These are phyloP conservation scores for Heliamphora pulchella DNA, from an alignment of 179 eudicot species.

Conservation along the genomic window DNA sequence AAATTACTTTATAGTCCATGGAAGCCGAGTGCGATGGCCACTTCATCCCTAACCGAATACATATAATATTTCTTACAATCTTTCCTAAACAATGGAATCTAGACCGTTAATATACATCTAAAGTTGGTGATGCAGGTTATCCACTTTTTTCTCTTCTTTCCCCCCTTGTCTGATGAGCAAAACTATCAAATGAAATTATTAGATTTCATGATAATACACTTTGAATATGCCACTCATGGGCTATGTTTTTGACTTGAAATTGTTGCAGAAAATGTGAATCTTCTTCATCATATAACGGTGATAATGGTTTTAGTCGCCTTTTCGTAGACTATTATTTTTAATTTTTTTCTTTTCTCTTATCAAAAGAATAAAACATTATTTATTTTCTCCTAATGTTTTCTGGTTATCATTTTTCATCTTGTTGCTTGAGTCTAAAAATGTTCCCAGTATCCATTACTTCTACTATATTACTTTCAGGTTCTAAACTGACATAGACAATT, in stretches of 20 bases:
- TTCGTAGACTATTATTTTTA: neutral
- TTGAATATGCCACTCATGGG: conserved; percentile 6
- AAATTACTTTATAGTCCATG: conserved; percentile 12
- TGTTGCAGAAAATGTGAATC: neutral
- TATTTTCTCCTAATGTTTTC: neutral
- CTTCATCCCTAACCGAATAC: neutral
- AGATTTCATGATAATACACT: neutral
- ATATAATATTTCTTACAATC: neutral
- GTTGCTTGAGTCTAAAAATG: neutral
- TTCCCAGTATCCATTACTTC: neutral
- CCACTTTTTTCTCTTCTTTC: neutral
- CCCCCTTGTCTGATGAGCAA: neutral
- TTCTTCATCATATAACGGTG: neutral
- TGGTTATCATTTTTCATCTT: neutral
- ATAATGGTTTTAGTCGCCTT: neutral
- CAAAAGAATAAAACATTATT: no score
- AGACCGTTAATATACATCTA: neutral
- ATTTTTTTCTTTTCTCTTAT: no score
- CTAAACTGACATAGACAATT: neutral
- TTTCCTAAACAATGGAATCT: neutral
- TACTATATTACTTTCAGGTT: neutral
- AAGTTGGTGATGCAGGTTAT: conserved; percentile 9
- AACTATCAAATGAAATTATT: neutral
- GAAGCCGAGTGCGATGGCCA: conserved; percentile 11
- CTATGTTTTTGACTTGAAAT: neutral